Evolutionary conservation across 495 filamentous ascomycete genomes (phyloP), one percentile per base, ranked within the genome.

Genomic region (Daldinia decipiens): DNA sequence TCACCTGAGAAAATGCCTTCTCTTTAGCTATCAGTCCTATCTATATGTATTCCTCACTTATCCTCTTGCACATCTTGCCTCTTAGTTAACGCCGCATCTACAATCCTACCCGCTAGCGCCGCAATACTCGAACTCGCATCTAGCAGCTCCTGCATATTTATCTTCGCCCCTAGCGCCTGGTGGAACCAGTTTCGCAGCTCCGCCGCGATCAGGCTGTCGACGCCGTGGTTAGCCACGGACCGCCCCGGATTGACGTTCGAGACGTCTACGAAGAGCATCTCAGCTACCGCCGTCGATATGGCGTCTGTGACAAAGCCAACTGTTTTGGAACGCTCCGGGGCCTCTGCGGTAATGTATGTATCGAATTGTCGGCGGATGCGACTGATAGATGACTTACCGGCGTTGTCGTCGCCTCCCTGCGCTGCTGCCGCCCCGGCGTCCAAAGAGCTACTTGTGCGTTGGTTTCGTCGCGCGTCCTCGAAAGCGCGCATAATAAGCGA

Each of bases 131-230:
- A 39, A 8, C 31, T 24, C n/a, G 34, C n/a, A 26, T 58, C 55
- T 2, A 58, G 34, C 34, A 58, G 12, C 11, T 58, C 39, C 32
- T 72, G n/a, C 71, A 77, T 76, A 45, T 64, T 75, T 13, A 80
- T 71, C 1, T 76, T 59, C 11, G 53, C 17, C 13, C 19, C 34
- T 9, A 58, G 34, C 31, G 19, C 34, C 31, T 24, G 17, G 29
- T 56, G 21, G 38, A 80, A 74, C 79, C 78, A 81, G 47, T 75
- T 81, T 5, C 78, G 70, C 26, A 81, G 54, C 62, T 81, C 78
- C 1, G 68, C 77, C 17, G 80, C 75, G 43, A 79, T 71, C 19
- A 81, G 45, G 64, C 76, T 79, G 58, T 82, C 80, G 4, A 82
- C 71, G 5, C 78, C 80, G 40, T 77, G 64, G 5, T 68, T 58